Evolutionary conservation across 2,329 filamentous ascomycete species (phyloP), one percentile per base, ranked within the genome.

Genomic region (Penicillium brevicompactum): DNA sequence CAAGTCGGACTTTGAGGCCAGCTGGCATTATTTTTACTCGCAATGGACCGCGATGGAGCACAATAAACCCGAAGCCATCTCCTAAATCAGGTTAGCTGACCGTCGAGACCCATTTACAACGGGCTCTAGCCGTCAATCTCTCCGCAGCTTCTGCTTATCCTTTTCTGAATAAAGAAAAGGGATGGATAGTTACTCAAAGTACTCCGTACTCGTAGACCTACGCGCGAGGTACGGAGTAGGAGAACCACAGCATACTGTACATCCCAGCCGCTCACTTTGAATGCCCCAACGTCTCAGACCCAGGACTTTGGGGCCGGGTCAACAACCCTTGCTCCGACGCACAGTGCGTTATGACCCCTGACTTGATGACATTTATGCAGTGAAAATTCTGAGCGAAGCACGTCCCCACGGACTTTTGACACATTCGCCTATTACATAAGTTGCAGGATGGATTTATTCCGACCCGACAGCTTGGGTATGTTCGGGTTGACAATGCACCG

Each of bases 81-180:
- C 21, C 44, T 58, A 16, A 10, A 62, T 54, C 42, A 5, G 49
- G 60, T 53, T 61, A 57, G 56, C 55, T 49, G 56, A 50, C 58
- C 60, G 58, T 62, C 59, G 31, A 37, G 50, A 51, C 37, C 49
- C 51, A 46, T 47, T 22, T 5, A 48, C 16, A 37, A 31, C 46
- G 34, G 45, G 24, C 4, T 38, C 13, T 32, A 21, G 31, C 31
- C 34, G 31, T 34, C 14, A 40, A 38, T 48, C 21, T 47, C 24
- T 31, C 30, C 24, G 24, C 22, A 11, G 11, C 40, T 16, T 49
- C 53, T 48, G 46, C 5, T 27, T 27, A 27, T 31, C 54, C 43
- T 14, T 50, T 38, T 44, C 18, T 21, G 6, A 22, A 30, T 21
- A 42, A 34, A 14, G 37, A 52, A 32, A 7, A 1, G 30, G 32